These are phyloP conservation scores for Delphinella strobiligena DNA, from an alignment of 2,329 filamentous ascomycete species.

Conservation along the genomic window DNA sequence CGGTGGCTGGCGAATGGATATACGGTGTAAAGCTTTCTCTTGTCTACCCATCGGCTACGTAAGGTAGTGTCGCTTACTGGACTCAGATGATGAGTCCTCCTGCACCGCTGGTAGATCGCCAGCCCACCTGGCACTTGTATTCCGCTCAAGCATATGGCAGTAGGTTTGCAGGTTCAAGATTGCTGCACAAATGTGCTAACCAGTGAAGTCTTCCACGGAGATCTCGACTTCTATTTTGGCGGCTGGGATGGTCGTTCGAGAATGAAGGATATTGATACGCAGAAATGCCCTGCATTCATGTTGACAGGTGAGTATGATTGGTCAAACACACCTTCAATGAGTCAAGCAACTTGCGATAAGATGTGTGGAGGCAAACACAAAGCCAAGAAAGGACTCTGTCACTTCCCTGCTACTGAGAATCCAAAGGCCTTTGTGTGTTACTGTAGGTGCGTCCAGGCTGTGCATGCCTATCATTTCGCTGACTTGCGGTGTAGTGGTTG, in stretches of 20 bases:
- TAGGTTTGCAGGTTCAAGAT: too few species aligned
- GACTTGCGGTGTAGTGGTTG: conserved; percentile 14
- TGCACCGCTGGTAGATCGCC: conserved; percentile 31
- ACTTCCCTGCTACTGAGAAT: conserved; percentile 36
- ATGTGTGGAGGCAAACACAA: conserved; percentile 33
- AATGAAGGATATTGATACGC: conserved; percentile 33
- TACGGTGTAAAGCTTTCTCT: too few species aligned
- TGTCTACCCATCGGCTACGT: too few species aligned
- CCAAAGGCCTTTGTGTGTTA: conserved; percentile 21
- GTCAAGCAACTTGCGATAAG: conserved; percentile 34
- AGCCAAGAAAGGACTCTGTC: conserved; percentile 33
- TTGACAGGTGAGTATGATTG: conserved; percentile 39
- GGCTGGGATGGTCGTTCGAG: conserved; percentile 37
- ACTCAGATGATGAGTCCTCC: conserved; percentile 39
- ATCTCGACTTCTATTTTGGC: conserved; percentile 40
- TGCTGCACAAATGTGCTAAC: too few species aligned
- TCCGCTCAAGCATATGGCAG: conserved; percentile 38
- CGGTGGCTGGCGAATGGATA: conserved; percentile 36
- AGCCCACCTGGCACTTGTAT: conserved; percentile 40
- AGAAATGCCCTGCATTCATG: conserved; percentile 39
- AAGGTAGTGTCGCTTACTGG: too few species aligned
- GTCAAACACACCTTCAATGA: conserved; percentile 35
- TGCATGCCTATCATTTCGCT: neutral
- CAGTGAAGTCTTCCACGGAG: too few species aligned
- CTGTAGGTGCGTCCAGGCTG: conserved; percentile 12